Conservation (phyloP, 495 filamentous ascomycete species). For the Clavariopsis aquatica region DNA sequence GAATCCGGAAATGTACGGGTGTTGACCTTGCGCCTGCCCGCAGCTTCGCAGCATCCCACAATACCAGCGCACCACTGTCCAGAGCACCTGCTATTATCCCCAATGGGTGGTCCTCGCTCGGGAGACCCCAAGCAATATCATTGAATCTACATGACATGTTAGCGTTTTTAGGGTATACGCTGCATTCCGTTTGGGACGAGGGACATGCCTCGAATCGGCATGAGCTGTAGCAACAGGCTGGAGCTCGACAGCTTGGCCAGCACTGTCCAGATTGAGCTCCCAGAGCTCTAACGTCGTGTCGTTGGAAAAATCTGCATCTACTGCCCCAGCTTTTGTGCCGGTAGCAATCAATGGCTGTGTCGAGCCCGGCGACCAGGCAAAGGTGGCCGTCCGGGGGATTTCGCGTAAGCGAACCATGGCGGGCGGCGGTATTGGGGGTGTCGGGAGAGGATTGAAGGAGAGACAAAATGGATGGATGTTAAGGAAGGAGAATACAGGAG, state of each 20-base stretch:
- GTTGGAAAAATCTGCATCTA: conserved; percentile 96
- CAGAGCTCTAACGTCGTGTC: conserved; percentile 96
- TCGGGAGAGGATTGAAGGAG: conserved; percentile 25
- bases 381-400: conserved; percentile 92
- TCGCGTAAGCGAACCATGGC: conserved; percentile 93
- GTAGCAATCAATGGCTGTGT: conserved; percentile 80
- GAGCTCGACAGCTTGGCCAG: conserved; percentile 74
- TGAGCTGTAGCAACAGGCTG: conserved; percentile 79
- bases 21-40: conserved; percentile 60
- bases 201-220: conserved; percentile 81
- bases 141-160: conserved; percentile 68
- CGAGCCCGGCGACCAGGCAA: conserved; percentile 88
- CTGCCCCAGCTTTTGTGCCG: conserved; percentile 92
- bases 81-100: conserved; percentile 93
- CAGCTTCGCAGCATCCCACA: conserved; percentile 93
- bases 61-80: conserved; percentile 92
- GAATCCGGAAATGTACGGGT: neutral
- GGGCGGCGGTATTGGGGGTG: conserved; percentile 37
- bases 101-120: conserved; percentile 69
- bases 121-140: conserved; percentile 90
- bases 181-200: neutral
- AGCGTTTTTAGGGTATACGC: neutral
- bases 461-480: conserved; percentile 30
- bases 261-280: conserved; percentile 80
- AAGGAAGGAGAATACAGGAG: conserved; percentile 37